These are phyloP conservation scores for Pulicaria dysenterica DNA, from an alignment of 129 eudicot genomes.

Conservation along the genomic window DNA sequence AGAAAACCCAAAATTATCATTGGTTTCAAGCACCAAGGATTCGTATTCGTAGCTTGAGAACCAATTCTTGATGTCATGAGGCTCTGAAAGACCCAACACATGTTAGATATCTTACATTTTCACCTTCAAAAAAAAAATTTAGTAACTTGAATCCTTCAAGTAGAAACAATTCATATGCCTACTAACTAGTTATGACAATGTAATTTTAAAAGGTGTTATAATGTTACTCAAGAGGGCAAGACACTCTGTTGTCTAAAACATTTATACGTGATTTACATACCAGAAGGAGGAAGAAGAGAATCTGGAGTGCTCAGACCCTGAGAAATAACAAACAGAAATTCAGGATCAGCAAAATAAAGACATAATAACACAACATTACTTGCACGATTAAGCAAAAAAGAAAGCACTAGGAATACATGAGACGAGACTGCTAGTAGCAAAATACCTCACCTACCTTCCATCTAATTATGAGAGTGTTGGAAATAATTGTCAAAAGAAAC, in stretches of 20 bases:
- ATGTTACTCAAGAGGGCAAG: neutral
- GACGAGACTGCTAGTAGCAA: too few species aligned
- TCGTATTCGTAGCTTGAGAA: slow-evolving; percentile 78
- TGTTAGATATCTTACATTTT: slow-evolving; percentile 2
- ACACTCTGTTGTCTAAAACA: neutral
- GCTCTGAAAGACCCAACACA: slow-evolving; percentile 47
- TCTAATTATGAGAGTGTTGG: too few species aligned
- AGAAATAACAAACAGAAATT: neutral
- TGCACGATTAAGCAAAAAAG: too few species aligned
- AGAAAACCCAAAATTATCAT: slow-evolving; percentile 48
- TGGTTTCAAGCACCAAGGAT: slow-evolving; percentile 59
- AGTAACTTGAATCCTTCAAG: neutral
- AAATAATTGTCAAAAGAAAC: too few species aligned
- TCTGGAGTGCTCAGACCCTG: slow-evolving; percentile 50
- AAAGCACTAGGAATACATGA: too few species aligned
- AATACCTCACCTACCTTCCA: too few species aligned
- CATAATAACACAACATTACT: neutral
- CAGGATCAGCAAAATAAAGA: neutral
- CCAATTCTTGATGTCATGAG: slow-evolving; percentile 68
- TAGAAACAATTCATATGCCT: neutral
- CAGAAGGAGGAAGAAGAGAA: slow-evolving; percentile 51
- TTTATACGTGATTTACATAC: slow-evolving; percentile 32
- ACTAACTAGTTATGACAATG: neutral
- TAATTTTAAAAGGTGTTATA: neutral
- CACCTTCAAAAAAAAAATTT: neutral